Percentiles rank a stretch among this genome's conserved stretches.
These are phyloP conservation scores for Pseudogymnoascus sp. DNA, from an alignment of 2,329 filamentous ascomycete genomes.

Conservation along the genomic window DNA sequence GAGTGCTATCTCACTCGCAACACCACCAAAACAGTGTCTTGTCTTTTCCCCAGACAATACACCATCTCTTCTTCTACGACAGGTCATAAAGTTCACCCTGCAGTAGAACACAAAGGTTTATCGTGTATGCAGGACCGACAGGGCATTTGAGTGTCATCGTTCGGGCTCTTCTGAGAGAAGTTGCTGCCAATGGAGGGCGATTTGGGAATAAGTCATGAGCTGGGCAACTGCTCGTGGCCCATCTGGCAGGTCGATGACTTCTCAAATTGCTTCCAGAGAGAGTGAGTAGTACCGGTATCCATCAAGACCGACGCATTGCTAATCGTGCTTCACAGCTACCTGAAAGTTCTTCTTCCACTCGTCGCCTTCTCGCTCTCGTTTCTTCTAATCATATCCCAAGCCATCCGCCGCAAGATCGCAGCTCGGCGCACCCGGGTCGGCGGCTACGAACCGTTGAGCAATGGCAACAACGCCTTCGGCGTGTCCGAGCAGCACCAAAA, in stretches of 20 bases:
- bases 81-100: background rate
- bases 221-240: conserved; percentile 26
- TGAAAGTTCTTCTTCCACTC: conserved; percentile 73
- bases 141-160: background rate
- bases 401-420: conserved; percentile 43
- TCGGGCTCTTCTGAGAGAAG: background rate
- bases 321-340: conserved; percentile 47
- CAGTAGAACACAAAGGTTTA: background rate
- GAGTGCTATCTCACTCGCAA: background rate
- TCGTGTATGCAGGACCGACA: conserved; percentile 6
- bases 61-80: background rate
- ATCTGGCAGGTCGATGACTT: conserved; percentile 57
- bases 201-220: conserved; percentile 8
- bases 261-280: conserved; percentile 53
- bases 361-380: conserved; percentile 62
- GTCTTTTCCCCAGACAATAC: background rate
- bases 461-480: conserved; percentile 33
- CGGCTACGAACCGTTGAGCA: conserved; percentile 49
- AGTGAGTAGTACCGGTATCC: conserved; percentile 44
- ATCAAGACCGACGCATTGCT: conserved; percentile 11
- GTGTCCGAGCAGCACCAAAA: conserved; percentile 26
- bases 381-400: conserved; percentile 52
- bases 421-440: conserved; percentile 39
- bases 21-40: conserved; percentile 5
- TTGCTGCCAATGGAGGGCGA: background rate